Percentiles rank a stretch among this genome's conserved stretches.
phyloP scores from a whole-genome alignment of 1,139 yeast species.

The Lodderomyces margitis region DNA sequence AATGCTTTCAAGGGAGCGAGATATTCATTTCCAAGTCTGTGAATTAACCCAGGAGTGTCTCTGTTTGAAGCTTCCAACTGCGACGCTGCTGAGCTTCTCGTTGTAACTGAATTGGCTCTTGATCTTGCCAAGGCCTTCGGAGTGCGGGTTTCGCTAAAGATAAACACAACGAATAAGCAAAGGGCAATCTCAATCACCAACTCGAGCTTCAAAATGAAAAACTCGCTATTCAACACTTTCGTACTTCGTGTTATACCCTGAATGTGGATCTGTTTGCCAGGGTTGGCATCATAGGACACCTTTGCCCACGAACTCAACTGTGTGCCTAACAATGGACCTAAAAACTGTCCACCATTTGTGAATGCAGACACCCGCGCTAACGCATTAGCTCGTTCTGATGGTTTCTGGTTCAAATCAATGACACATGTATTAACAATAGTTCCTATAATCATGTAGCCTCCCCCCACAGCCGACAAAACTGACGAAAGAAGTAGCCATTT shows the following conservation, averaged over 20 bases:
- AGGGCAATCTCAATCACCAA: slow-evolving; percentile 22
- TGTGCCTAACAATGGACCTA: slow-evolving; percentile 65
- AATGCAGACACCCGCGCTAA: slow-evolving; percentile 58
- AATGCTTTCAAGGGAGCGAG: slow-evolving; percentile 38
- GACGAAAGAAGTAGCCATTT: slow-evolving; percentile 32
- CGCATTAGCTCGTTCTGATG: slow-evolving; percentile 49
- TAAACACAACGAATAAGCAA: slow-evolving; percentile 28
- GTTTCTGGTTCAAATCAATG: slow-evolving; percentile 57
- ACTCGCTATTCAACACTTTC: slow-evolving; percentile 22
- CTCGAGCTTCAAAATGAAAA: slow-evolving; percentile 31
- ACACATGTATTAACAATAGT: slow-evolving; percentile 57
- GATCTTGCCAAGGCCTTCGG: slow-evolving; percentile 45
- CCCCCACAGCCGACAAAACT: slow-evolving; percentile 47
- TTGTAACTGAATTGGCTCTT: slow-evolving; percentile 28
- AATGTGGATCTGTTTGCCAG: slow-evolving; percentile 2
- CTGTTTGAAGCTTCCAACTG: background rate
- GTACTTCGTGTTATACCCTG: slow-evolving; percentile 4
- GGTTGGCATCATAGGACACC: slow-evolving; percentile 2
- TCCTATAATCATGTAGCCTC: slow-evolving; percentile 49
- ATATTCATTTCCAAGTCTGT: background rate
- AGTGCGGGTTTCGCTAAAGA: slow-evolving; percentile 60
- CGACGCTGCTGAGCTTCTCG: slow-evolving; percentile 1
- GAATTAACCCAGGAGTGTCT: background rate
- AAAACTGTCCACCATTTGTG: slow-evolving; percentile 55
- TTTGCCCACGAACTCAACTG: slow-evolving; percentile 22